Base-by-base conservation (phyloP, 768 basidiomycete genomes). In the Mycena capillaripes region DNA sequence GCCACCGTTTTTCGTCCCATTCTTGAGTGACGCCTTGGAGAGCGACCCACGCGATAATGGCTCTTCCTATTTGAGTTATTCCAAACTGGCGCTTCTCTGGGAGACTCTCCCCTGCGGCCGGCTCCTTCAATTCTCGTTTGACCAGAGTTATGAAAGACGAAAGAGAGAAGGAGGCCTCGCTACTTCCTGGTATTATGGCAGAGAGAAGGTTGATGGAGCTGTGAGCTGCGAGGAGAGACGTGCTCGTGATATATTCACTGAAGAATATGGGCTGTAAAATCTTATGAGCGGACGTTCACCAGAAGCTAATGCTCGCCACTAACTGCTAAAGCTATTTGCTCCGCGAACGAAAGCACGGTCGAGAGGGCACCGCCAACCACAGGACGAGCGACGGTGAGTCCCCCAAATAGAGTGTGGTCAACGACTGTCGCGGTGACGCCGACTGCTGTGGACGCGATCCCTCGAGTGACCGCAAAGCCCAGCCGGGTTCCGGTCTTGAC, bases 21-120 rank as follows among this genome's bases (percentile, higher is more conserved):
- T 94, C 90, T 76, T 92, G 90, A 0, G 95, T 96, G 50, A 94
- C 90, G 38, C 92, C 91, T 76, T 96, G 95, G 48, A 96, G 82
- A 0, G 93, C 89, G 7, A 92, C 92, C 93, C 94, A 96, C 0
- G 90, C 93, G 9, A 94, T 87, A 25, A 96, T 86, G 0, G 93
- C 94, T 66, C 89, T 86, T 23, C 89, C 89, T 17, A 94, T 87
- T 69, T 93, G 89, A 0, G 88, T 88, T 48, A 94, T 83, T 10
- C 92, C 89, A 74, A 89, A 93, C 50, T 87, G 10, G 16, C 16
- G 87, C 70, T 86, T 89, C 75, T 85, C 86, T 0, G 93, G 93
- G 27, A 90, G 84, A 25, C 84, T 84, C 16, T 87, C 86, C 30
- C 87, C 87, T 17, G 84, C 82, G 9, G 81, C 84, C 53, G 89